Conservation (phyloP, 2,329 filamentous ascomycete species). For the Cryphonectria carpinicola region DNA sequence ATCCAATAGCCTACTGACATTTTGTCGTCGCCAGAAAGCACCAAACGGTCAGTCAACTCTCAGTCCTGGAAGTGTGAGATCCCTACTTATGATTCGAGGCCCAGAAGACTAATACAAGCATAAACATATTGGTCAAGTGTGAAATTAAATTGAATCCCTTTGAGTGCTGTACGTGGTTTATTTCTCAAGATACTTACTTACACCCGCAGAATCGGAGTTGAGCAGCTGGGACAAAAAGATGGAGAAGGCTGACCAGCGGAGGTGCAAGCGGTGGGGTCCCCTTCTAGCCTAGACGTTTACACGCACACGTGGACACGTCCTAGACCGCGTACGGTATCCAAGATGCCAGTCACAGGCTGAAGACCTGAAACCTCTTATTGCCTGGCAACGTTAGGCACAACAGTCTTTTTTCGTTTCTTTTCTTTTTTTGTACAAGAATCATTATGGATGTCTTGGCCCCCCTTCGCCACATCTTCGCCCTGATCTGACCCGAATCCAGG, state of each 20-base stretch:
- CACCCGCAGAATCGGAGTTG: neutral
- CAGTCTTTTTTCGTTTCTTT: neutral
- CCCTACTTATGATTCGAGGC: neutral
- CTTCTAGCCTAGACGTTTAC: neutral
- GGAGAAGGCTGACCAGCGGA: neutral
- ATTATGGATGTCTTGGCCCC: neutral
- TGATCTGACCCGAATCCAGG: constrained; percentile 7
- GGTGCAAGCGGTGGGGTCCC: neutral
- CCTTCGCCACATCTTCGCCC: neutral
- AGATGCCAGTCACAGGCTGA: neutral
- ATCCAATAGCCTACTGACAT: neutral
- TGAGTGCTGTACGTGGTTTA: too few species aligned
- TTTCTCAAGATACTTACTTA: too few species aligned
- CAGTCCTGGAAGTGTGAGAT: neutral
- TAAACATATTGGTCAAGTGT: neutral
- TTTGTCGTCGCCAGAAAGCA: too few species aligned
- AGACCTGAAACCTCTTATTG: neutral
- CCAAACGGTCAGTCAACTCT: too few species aligned
- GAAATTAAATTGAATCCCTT: neutral
- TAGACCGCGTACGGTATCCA: neutral
- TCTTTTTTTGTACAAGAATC: neutral
- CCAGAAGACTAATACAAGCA: neutral
- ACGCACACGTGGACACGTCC: neutral
- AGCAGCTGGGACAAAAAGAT: neutral
- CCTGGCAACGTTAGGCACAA: neutral